phyloP scores from a whole-genome alignment of 2,329 filamentous ascomycete species.

The Aureobasidium namibiae region DNA sequence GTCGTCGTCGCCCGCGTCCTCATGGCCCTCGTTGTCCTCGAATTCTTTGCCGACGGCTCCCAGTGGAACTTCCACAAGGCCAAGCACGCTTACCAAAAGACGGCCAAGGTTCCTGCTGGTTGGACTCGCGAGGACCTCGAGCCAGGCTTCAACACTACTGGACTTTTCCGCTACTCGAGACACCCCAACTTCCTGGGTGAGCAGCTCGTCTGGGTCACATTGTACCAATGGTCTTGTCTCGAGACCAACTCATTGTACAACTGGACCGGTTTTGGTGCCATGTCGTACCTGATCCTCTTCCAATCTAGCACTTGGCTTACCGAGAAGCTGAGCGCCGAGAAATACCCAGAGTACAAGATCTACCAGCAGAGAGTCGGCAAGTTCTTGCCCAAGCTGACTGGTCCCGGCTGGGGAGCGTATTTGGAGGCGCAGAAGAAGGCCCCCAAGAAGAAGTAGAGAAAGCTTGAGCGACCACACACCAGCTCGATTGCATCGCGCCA shows the following conservation, averaged over 20 bases:
- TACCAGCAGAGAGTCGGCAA: conserved; percentile 79
- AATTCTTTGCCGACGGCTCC: conserved; percentile 82
- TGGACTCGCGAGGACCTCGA: conserved; percentile 66
- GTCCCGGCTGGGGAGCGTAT: conserved; percentile 26
- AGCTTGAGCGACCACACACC: not conserved
- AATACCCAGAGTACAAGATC: conserved; percentile 79
- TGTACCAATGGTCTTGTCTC: conserved; percentile 84
- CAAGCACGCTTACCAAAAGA: conserved; percentile 66
- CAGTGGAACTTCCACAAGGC: conserved; percentile 87
- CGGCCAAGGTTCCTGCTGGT: conserved; percentile 57
- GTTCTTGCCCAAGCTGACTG: conserved; percentile 59
- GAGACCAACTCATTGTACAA: conserved; percentile 62
- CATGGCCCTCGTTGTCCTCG: conserved; percentile 51
- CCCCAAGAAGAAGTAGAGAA: conserved; percentile 7
- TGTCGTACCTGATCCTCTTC: conserved; percentile 70
- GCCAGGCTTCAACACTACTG: conserved; percentile 76
- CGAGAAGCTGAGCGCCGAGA: conserved; percentile 67
- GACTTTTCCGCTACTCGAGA: conserved; percentile 78
- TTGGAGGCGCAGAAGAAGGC: conserved; percentile 17
- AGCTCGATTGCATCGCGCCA: not conserved
- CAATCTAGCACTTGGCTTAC: conserved; percentile 85
- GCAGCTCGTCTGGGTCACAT: conserved; percentile 76
- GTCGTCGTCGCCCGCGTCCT: conserved; percentile 47
- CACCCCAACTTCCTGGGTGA: conserved; percentile 95
- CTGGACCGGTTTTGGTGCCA: conserved; percentile 67